Conservation (phyloP, 140 eudicot genomes). For the Eryngium alpinum region DNA sequence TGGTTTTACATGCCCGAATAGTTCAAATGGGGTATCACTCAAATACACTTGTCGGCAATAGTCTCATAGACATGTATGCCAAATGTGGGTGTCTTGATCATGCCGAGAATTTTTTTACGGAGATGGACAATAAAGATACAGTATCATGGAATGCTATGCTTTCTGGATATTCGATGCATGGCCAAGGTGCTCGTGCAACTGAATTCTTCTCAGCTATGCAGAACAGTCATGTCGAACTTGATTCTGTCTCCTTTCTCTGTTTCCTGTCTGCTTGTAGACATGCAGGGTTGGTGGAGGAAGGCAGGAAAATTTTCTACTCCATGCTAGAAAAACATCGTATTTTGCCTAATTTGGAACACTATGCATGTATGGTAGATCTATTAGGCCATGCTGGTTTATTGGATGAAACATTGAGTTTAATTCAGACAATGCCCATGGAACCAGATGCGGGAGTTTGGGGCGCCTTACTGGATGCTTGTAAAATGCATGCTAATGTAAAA, state of each 20-base stretch:
- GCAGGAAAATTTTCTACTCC: conserved; percentile 35
- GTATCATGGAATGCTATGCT: conserved; percentile 70
- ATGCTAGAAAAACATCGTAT: conserved; percentile 32
- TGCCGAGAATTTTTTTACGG: conserved; percentile 37
- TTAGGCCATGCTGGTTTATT: conserved; percentile 57
- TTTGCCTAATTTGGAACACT: conserved; percentile 57
- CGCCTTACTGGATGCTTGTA: conserved; percentile 60
- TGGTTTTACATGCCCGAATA: conserved; percentile 36
- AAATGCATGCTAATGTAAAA: conserved; percentile 50
- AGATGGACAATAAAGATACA: conserved; percentile 42
- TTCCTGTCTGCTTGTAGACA: conserved; percentile 67
- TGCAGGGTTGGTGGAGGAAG: conserved; percentile 50
- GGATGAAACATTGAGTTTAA: conserved; percentile 43
- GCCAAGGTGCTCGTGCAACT: conserved; percentile 41
- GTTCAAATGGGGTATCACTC: conserved; percentile 44
- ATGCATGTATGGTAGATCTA: conserved; percentile 70
- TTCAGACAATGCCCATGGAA: conserved; percentile 49
- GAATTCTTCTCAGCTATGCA: conserved; percentile 42
- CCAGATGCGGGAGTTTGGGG: conserved; percentile 79
- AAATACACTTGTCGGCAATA: conserved; percentile 31
- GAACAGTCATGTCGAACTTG: conserved; percentile 35
- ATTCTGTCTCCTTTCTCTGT: conserved; percentile 54
- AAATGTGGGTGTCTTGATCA: conserved; percentile 64
- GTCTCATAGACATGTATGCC: conserved; percentile 66
- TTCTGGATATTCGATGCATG: conserved; percentile 54